phyloP scores from a whole-genome alignment of 2,329 filamentous ascomycete genomes.

The Colletotrichum sp. region DNA sequence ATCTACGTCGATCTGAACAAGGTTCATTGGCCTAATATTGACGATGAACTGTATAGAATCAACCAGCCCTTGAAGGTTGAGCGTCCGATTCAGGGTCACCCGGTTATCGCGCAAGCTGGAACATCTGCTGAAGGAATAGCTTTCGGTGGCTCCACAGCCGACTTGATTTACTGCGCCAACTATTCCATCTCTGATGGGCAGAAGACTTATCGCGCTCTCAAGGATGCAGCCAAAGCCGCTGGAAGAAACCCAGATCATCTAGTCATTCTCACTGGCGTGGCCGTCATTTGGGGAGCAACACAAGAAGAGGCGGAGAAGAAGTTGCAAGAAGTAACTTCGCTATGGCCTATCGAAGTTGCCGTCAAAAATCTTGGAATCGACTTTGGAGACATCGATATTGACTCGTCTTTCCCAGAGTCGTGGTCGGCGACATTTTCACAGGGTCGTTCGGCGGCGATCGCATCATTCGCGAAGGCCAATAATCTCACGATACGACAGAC shows the following conservation, averaged over 20 bases:
- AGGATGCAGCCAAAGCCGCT: not conserved
- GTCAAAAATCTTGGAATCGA: not conserved
- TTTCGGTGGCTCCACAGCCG: not conserved
- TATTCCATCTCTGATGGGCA: slow-evolving; percentile 13
- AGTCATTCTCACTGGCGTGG: not conserved
- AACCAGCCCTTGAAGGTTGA: slow-evolving; percentile 7
- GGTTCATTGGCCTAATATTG: not conserved
- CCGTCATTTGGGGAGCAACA: not conserved
- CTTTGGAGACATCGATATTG: not conserved
- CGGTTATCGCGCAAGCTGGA: slow-evolving; percentile 11
- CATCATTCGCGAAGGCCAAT: not conserved
- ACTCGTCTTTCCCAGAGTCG: not conserved
- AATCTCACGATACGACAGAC: not conserved
- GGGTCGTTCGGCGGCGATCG: not conserved
- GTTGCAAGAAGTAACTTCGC: not conserved
- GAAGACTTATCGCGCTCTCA: slow-evolving; percentile 1
- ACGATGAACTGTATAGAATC: slow-evolving; percentile 1
- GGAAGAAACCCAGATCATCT: not conserved
- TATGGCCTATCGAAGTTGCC: not conserved
- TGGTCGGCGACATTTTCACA: not conserved
- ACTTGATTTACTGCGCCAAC: slow-evolving; percentile 17
- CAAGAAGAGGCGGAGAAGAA: not conserved
- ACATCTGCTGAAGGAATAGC: not conserved
- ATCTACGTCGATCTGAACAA: not conserved
- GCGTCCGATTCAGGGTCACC: slow-evolving; percentile 4